Evolutionary conservation across 78 protist species (phyloP).

Genomic region (Capsaspora owczarzaki): DNA sequence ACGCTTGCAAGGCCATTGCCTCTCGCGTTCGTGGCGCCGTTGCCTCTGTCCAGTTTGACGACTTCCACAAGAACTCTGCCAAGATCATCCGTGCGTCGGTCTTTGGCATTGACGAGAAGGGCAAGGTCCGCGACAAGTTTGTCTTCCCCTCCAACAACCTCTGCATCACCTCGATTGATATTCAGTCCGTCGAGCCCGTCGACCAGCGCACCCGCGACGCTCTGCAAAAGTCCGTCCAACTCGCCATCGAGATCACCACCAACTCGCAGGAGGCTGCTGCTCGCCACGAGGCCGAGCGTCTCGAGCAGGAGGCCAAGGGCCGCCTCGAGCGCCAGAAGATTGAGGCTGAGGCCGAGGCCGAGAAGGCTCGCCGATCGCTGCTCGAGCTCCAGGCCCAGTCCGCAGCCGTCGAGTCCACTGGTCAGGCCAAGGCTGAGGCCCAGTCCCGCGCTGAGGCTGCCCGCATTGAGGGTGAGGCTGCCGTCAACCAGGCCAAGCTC

Average conservation of each 20-base stretch:
- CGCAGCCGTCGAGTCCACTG: conserved; percentile 59
- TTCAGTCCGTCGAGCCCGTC: conserved; percentile 89
- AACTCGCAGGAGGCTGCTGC: conserved; percentile 83
- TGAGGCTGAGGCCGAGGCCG: conserved; percentile 68
- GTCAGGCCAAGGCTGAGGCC: conserved; percentile 80
- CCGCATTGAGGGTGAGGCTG: conserved; percentile 62
- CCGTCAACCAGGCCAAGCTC: conserved; percentile 65
- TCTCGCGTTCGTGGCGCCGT: conserved; percentile 83
- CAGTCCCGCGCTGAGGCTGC: conserved; percentile 73
- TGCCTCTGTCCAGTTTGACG: conserved; percentile 75
- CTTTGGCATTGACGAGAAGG: conserved; percentile 66
- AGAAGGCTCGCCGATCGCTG: conserved; percentile 48
- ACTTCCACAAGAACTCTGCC: conserved; percentile 84
- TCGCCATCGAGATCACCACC: conserved; percentile 78
- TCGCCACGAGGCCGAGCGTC: conserved; percentile 67
- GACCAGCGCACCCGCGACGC: conserved; percentile 83
- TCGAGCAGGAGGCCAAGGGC: conserved; percentile 79
- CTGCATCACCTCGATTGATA: conserved; percentile 80
- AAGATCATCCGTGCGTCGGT: conserved; percentile 74
- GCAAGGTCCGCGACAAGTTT: conserved; percentile 30
- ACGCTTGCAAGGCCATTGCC: conserved; percentile 85
- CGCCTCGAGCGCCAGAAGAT: conserved; percentile 69
- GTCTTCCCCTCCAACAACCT: conserved; percentile 70
- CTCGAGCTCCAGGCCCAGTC: conserved; percentile 61
- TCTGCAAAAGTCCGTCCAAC: conserved; percentile 39